Evolutionary conservation across 2,329 filamentous ascomycete genomes (phyloP), one percentile per base, ranked within the genome.

Genomic region (Ophiostoma triangulosporum): DNA sequence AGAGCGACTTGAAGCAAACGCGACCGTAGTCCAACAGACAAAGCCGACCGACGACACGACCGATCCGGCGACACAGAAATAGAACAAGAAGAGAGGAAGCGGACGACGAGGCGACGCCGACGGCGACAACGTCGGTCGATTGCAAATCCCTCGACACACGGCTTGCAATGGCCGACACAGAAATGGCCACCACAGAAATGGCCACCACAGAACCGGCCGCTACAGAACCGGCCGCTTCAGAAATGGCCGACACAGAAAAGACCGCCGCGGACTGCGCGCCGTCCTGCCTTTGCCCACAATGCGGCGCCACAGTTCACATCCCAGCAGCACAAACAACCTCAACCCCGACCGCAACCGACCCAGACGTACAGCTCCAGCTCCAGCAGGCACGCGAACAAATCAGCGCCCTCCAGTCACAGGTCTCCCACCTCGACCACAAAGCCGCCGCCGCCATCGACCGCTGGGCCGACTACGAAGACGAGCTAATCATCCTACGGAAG

Each of bases 391-490:
- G 81, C 64, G 70, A 74, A 57, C 74, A 80, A 62, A 83, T 87
- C 62, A 69, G 74, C 58, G 83, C 88, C 61, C 73, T 91, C 45
- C 80, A 89, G 66, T 74, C 77, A 33, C 84, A 89, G 63, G 80
- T 90, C 52, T 75, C 77, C 54, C 68, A 81, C 52, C 74, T 90
- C 55, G 87, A 81, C 65, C 74, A 85, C 60, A 88, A 86, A 67
- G 83, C 83, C 54, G 76, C 81, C 3, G 78, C 80, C 32, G 73
- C 73, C 64, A 75, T 80, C 57, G 76, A 81, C 66, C 77, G 75
- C 64, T 82, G 77, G 76, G 84, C 86, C 63, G 83, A 88, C 70
- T 89, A 88, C 73, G 86, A 91, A 68, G 85, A 88, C 66, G 84
- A 89, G 65, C 75, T 89, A 38, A 73, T 78, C 45, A 71, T 68